Evolutionary conservation across 1,139 yeast genomes (phyloP).

Genomic region (Suhomyces yuchorum): DNA sequence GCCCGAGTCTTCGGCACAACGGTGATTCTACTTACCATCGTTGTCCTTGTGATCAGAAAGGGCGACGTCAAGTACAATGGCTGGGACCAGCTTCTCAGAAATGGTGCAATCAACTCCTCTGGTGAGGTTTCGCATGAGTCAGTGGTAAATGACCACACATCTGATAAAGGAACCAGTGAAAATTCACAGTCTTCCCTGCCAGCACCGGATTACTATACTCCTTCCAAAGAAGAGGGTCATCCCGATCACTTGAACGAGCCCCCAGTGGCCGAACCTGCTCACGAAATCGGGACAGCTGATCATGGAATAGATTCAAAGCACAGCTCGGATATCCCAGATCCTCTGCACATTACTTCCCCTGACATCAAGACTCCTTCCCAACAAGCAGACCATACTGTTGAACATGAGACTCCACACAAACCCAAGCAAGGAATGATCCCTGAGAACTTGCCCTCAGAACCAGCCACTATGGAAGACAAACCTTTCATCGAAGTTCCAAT

Average conservation of each 20-base stretch:
- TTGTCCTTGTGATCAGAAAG: background rate
- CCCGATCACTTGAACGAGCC: background rate
- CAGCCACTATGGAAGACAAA: slow-evolving; percentile 23
- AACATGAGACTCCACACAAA: background rate
- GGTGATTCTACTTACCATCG: background rate
- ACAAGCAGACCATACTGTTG: background rate
- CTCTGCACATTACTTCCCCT: no score
- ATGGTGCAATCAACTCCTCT: background rate
- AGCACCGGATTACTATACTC: background rate
- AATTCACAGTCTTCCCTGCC: background rate
- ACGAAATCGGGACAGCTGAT: background rate
- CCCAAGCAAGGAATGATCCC: background rate
- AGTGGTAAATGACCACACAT: background rate
- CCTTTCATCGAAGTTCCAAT: slow-evolving; percentile 22
- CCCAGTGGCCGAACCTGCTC: background rate
- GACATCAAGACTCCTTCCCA: no score
- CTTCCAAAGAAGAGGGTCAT: background rate
- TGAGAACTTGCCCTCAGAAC: slow-evolving; percentile 3
- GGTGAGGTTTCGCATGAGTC: background rate
- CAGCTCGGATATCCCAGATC: no score
- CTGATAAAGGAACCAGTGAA: background rate
- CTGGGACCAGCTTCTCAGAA: background rate
- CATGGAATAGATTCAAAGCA: no score
- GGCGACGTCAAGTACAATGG: background rate
- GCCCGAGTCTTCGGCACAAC: background rate